These are phyloP conservation scores for Pythium dissotocum DNA, from an alignment of 352 stramenopile species.

Conservation along the genomic window DNA sequence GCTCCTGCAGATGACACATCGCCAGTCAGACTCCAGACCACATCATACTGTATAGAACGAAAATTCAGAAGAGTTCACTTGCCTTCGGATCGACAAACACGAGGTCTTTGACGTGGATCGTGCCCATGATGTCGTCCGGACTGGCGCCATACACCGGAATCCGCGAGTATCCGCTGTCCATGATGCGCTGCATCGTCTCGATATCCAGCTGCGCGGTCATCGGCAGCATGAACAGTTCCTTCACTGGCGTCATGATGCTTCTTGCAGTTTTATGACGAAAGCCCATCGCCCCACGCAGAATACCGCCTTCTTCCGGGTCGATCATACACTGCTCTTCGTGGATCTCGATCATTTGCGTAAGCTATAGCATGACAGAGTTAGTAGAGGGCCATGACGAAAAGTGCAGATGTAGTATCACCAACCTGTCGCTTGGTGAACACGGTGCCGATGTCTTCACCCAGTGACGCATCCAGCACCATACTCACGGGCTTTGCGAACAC, in stretches of 20 bases:
- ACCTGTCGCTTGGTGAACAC: conserved; percentile 91
- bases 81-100: conserved; percentile 99
- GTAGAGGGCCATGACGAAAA: neutral
- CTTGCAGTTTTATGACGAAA: conserved; percentile 91
- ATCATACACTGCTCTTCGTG: conserved; percentile 94
- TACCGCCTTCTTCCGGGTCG: conserved; percentile 91
- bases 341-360: conserved; percentile 96
- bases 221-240: conserved; percentile 95
- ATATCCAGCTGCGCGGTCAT: conserved; percentile 52
- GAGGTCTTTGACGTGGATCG: conserved; percentile 99
- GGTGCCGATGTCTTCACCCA: conserved; percentile 95
- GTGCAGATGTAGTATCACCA: neutral
- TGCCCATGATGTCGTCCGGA: conserved; percentile 93
- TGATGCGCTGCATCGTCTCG: conserved; percentile 93
- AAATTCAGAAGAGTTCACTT: conserved; percentile 15
- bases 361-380: conserved; percentile 42
- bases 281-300: conserved; percentile 95
- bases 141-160: conserved; percentile 91
- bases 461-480: conserved; percentile 88
- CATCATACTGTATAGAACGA: neutral
- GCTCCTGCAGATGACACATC: conserved; percentile 39
- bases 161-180: conserved; percentile 94
- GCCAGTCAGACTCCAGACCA: neutral
- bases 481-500: conserved; percentile 94
- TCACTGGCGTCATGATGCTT: conserved; percentile 94